Conservation (phyloP, 208 protist genomes). For the Jaenimonas drosophilae region DNA sequence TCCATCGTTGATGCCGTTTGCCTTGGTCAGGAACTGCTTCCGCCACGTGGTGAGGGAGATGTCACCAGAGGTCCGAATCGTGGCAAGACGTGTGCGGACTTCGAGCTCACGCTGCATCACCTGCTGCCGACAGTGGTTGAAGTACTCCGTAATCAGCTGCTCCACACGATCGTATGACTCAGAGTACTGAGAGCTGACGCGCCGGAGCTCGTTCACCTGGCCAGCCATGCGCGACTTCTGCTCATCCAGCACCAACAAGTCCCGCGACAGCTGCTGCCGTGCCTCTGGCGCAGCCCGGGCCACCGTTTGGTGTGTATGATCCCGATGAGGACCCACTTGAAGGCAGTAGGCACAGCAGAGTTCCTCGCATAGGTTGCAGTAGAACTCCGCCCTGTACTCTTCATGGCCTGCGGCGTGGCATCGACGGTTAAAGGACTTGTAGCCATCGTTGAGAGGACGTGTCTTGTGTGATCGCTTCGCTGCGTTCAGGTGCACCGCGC, state of each 20-base stretch:
- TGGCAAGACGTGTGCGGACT: constrained; percentile 30
- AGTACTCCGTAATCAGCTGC: constrained; percentile 57
- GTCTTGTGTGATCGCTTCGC: constrained; percentile 48
- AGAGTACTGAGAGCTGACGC: constrained; percentile 38
- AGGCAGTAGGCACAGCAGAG: constrained; percentile 87
- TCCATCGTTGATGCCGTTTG: constrained; percentile 45
- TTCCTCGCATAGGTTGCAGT: constrained; percentile 51
- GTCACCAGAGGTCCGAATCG: constrained; percentile 55
- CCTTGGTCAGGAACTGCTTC: constrained; percentile 27
- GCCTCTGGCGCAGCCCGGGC: constrained; percentile 38
- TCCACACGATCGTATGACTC: constrained; percentile 63
- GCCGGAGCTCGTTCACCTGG: constrained; percentile 58
- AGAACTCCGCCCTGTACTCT: constrained; percentile 78
- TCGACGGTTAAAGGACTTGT: constrained; percentile 24
- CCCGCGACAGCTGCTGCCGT: constrained; percentile 43
- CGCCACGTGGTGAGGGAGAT: constrained; percentile 27
- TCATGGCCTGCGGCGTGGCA: constrained; percentile 53
- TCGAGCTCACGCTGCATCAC: constrained; percentile 64
- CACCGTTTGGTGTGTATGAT: constrained; percentile 37
- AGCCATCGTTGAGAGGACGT: constrained; percentile 17
- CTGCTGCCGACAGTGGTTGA: constrained; percentile 53
- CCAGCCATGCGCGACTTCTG: constrained; percentile 33
- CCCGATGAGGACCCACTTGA: constrained; percentile 56
- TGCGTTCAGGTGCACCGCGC: constrained; percentile 67
- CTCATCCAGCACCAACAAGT: constrained; percentile 31